Evolutionary conservation across 129 eudicot genomes (phyloP), one percentile per base, ranked within the genome.

Genomic region (Daucus carota): DNA sequence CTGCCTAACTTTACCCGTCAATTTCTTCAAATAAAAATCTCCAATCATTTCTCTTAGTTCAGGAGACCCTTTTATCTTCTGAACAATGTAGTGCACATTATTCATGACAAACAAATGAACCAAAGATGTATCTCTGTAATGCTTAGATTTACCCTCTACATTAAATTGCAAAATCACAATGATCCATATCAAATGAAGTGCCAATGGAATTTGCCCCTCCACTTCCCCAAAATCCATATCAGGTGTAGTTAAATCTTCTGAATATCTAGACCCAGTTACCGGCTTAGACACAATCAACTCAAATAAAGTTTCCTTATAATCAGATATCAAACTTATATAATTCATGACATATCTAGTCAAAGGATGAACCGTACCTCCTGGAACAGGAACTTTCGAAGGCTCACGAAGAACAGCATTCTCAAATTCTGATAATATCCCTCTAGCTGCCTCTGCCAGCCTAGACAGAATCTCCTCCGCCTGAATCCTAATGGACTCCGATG

Each of bases 271-370:
- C 22, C 85, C 89, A 0, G 91, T 79, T 20, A 80, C 60, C 18
- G 97, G 97, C 77, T 80, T 83, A 12, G 88, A 80, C 4, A 86
- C 86, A 34, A 88, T 87, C 62, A 91, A 44, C 57, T 91, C 90
- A 40, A 79, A 34, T 76, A 91, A 70, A 1, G 90, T 87, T 52
- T 83, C 84, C 80, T 87, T 87, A 38, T 87, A 91, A 62, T 89
- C 95, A 32, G 88, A 81, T 5, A 91, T 89, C 84, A 89, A 80
- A 40, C 89, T 91, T 10, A 84, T 76, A 54, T 89, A 92, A 47
- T 92, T 92, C 97, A 92, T 92, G 73, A 92, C 97, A 81, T 92
- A 92, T 72, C 97, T 89, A 47, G 92, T 87, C 81, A 89, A 72
- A 0, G 95, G 90, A 68, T 88, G 97, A 68, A 91, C 85, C 0